A percentile compares a stretch with the other conserved stretches of the same genome.
Evolutionary conservation across 176 grass and related monocot genomes (phyloP).

Genomic region (Oropetium thomaeum): DNA sequence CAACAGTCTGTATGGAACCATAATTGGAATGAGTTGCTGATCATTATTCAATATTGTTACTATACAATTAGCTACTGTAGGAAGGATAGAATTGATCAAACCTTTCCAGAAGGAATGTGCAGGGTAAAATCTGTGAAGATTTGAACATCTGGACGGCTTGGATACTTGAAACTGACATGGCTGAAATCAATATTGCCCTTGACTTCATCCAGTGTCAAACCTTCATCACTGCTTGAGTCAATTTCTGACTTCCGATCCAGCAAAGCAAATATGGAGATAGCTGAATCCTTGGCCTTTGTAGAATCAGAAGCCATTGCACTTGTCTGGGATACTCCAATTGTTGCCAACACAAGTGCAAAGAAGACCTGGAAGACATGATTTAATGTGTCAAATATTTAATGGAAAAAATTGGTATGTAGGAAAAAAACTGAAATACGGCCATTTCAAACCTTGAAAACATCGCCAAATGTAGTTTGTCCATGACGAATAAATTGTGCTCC

Average conservation of each 20-base stretch:
- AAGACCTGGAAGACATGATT: constrained; percentile 56
- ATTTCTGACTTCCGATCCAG: constrained; percentile 70
- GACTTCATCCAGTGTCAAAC: constrained; percentile 44
- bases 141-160: constrained; percentile 61
- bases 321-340: constrained; percentile 67
- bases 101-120: constrained; percentile 68
- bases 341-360: constrained; percentile 64
- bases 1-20: constrained; percentile 43
- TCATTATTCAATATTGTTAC: background rate
- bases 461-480: constrained; percentile 44
- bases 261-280: constrained; percentile 69
- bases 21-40: background rate
- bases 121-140: constrained; percentile 65
- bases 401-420: background rate
- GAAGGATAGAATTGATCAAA: constrained; percentile 17
- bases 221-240: constrained; percentile 53
- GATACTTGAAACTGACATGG: constrained; percentile 75
- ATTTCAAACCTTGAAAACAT: constrained; percentile 64
- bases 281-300: constrained; percentile 63
- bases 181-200: constrained; percentile 66
- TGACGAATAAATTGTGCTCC: constrained; percentile 59
- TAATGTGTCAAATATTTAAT: constrained; percentile 5
- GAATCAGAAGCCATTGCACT: constrained; percentile 76
- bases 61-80: background rate
- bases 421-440: background rate